Percentiles rank a stretch among this genome's conserved stretches.
Conservation (phyloP, 495 filamentous ascomycete species). For the Aspergillus avenaceus region DNA sequence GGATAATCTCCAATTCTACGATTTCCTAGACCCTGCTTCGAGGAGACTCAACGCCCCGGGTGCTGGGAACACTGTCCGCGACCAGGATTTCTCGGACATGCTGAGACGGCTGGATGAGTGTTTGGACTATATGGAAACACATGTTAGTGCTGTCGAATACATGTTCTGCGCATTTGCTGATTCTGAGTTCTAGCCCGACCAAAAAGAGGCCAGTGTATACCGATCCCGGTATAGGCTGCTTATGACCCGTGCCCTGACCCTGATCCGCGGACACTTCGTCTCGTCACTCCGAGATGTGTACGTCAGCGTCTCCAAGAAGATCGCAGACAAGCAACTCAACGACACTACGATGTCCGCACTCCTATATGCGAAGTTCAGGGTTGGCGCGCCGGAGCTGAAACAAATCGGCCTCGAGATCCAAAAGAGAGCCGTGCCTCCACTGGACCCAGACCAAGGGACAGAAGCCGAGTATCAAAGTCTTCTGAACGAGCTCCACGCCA, state of each 20-base stretch:
- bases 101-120: constrained; percentile 80
- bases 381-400: constrained; percentile 63
- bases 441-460: constrained; percentile 57
- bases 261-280: constrained; percentile 86
- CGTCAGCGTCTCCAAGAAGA: constrained; percentile 63
- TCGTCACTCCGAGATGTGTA: constrained; percentile 65
- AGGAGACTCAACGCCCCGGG: constrained; percentile 88
- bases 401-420: constrained; percentile 64
- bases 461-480: constrained; percentile 64
- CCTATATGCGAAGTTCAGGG: constrained; percentile 73
- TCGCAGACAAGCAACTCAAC: constrained; percentile 66
- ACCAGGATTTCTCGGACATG: constrained; percentile 80
- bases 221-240: constrained; percentile 65
- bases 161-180: constrained; percentile 9
- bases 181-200: constrained; percentile 53
- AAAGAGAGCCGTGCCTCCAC: constrained; percentile 57
- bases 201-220: constrained; percentile 83
- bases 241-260: constrained; percentile 66
- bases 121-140: constrained; percentile 80
- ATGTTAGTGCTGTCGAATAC: constrained; percentile 50
- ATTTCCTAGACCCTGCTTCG: constrained; percentile 86
- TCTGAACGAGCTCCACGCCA: constrained; percentile 65
- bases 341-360: constrained; percentile 74
- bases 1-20: constrained; percentile 84
- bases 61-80: constrained; percentile 74